A percentile compares a stretch with the other conserved stretches of the same genome.
phyloP scores from a whole-genome alignment of 2,329 filamentous ascomycete species.

The Stachybotrys chartarum region DNA sequence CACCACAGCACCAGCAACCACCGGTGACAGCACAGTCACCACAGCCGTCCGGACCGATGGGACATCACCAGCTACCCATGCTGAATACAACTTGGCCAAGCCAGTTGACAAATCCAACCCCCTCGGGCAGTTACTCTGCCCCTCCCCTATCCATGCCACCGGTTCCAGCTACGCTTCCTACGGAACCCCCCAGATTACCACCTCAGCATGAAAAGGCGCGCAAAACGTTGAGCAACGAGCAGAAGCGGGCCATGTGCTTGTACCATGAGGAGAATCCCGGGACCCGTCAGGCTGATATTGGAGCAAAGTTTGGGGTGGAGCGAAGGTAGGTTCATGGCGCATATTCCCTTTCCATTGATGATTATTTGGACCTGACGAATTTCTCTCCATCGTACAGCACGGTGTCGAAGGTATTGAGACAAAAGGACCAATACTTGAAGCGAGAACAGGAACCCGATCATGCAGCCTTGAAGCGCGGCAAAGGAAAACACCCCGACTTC shows the following conservation, averaged over 20 bases:
- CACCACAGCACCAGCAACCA: constrained; percentile 3
- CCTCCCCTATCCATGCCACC: constrained; percentile 53
- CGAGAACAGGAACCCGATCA: constrained; percentile 63
- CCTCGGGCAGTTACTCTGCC: constrained; percentile 46
- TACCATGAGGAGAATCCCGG: constrained; percentile 87
- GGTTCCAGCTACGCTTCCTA: constrained; percentile 41
- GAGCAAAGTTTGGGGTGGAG: constrained; percentile 90
- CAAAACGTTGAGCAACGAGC: constrained; percentile 84
- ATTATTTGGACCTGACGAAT: constrained; percentile 13
- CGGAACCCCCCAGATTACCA: constrained; percentile 17
- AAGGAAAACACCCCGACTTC: constrained; percentile 83
- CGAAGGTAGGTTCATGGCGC: constrained; percentile 63
- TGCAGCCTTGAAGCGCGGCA: constrained; percentile 70
- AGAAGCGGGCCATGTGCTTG: constrained; percentile 87
- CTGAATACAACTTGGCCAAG: constrained; percentile 75
- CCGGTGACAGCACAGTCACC: not conserved
- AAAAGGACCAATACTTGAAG: constrained; percentile 90
- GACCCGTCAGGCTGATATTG: constrained; percentile 94
- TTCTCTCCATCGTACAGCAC: constrained; percentile 52
- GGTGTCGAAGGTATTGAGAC: constrained; percentile 93
- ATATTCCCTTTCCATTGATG: not conserved
- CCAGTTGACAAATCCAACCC: constrained; percentile 65
- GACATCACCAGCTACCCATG: constrained; percentile 57
- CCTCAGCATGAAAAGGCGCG: constrained; percentile 55
- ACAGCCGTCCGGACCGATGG: constrained; percentile 28